These are phyloP conservation scores for Fraxinus baroniana DNA, from an alignment of 305 asterid genomes.

Conservation along the genomic window DNA sequence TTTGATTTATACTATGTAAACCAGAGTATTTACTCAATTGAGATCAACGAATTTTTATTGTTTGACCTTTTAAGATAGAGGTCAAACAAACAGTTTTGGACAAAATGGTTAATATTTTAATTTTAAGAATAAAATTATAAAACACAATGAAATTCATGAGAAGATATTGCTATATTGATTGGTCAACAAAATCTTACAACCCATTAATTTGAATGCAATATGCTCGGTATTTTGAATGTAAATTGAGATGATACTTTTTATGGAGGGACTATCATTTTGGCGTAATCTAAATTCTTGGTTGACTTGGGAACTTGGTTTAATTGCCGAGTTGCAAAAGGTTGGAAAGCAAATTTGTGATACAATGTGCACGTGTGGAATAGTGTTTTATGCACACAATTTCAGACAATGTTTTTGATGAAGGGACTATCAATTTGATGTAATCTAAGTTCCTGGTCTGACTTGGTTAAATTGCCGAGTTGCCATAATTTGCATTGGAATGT, in stretches of 20 bases:
- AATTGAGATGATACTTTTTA: slow-evolving; percentile 14
- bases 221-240: background rate
- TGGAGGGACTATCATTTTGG: slow-evolving; percentile 7
- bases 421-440: background rate
- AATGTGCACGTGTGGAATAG: background rate
- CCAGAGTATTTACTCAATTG: background rate
- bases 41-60: background rate
- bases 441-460: background rate
- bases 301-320: background rate
- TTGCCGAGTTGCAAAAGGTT: background rate
- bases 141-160: background rate
- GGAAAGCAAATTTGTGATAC: background rate
- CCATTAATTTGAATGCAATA: background rate
- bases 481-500: background rate
- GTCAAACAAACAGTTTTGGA: background rate
- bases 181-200: background rate
- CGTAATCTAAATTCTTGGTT: background rate
- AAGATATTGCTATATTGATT: background rate
- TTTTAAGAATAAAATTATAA: background rate
- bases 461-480: background rate
- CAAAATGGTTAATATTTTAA: background rate
- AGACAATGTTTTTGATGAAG: background rate
- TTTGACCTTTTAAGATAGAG: background rate
- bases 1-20: background rate
- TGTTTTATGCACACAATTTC: background rate